phyloP scores from a whole-genome alignment of 768 basidiomycete species.

The Tricholoma terreum region DNA sequence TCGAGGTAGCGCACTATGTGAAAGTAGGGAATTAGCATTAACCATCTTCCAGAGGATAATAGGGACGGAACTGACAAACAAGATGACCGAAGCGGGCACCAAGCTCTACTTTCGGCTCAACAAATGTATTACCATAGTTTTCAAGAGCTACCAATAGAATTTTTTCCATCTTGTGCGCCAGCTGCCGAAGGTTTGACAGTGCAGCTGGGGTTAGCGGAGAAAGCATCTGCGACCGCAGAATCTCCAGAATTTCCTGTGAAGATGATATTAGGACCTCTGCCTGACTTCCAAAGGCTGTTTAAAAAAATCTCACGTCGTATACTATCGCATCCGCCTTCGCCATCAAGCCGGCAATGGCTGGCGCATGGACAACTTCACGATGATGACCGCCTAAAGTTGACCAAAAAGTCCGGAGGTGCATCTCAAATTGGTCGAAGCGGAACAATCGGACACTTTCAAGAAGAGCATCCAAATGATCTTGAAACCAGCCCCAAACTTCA shows the following conservation, averaged over 20 bases:
- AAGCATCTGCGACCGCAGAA: constrained; percentile 80
- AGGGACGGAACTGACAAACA: constrained; percentile 58
- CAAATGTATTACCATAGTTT: constrained; percentile 83
- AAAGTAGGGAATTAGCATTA: constrained; percentile 9
- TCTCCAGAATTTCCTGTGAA: constrained; percentile 80
- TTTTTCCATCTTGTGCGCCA: constrained; percentile 92
- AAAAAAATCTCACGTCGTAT: constrained; percentile 70
- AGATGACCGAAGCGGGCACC: constrained; percentile 90
- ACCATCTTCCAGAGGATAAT: constrained; percentile 1
- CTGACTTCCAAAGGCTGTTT: background rate
- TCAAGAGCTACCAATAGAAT: constrained; percentile 79
- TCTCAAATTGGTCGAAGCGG: constrained; percentile 88
- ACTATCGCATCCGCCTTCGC: constrained; percentile 87
- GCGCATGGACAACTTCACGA: constrained; percentile 86
- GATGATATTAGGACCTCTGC: constrained; percentile 9
- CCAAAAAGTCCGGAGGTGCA: constrained; percentile 87
- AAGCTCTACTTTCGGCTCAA: constrained; percentile 88
- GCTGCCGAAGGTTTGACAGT: constrained; percentile 67
- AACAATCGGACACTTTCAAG: constrained; percentile 74
- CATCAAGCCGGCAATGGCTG: constrained; percentile 85
- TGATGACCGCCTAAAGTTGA: constrained; percentile 66
- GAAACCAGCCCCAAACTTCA: constrained; percentile 91
- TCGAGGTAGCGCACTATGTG: constrained; percentile 81
- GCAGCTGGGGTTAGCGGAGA: constrained; percentile 68
- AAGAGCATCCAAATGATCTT: constrained; percentile 82